Percentiles rank a stretch among this genome's conserved stretches.
These are phyloP conservation scores for Azolla pinnata DNA, from an alignment of 75 land plant species.

Conservation along the genomic window DNA sequence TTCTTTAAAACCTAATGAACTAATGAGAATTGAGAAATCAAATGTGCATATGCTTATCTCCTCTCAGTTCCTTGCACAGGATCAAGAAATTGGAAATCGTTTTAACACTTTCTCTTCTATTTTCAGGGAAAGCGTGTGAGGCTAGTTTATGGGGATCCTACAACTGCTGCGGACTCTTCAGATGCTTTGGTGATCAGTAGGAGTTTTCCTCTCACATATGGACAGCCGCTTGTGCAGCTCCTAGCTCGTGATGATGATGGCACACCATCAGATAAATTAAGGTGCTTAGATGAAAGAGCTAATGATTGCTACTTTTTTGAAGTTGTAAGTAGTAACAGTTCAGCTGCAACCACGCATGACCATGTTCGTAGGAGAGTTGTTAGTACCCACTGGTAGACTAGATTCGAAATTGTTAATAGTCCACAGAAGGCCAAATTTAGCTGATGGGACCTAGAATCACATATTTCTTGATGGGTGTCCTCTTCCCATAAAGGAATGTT, in stretches of 20 bases:
- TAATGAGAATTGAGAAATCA: no score
- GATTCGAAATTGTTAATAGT: not conserved
- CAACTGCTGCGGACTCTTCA: slow-evolving; percentile 58
- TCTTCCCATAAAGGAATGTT: not conserved
- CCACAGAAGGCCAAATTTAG: no score
- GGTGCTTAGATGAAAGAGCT: slow-evolving; percentile 17
- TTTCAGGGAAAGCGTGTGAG: slow-evolving; percentile 68
- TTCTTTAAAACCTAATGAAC: no score
- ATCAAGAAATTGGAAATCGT: no score
- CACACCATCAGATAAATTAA: slow-evolving; percentile 35
- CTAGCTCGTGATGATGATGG: slow-evolving; percentile 43
- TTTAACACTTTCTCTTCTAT: no score
- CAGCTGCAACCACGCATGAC: no score
- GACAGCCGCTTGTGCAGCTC: slow-evolving; percentile 82
- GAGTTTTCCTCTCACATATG: slow-evolving; percentile 78
- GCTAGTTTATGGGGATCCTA: slow-evolving; percentile 68
- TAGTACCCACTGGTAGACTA: no score
- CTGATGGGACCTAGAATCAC: no score
- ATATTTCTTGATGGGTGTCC: not conserved
- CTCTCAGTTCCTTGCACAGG: no score
- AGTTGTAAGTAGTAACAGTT: no score
- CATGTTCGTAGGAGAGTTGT: no score
- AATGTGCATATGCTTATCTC: no score
- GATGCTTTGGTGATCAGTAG: slow-evolving; percentile 52
- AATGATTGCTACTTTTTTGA: not conserved